Evolutionary conservation across 2,329 filamentous ascomycete genomes (phyloP), one percentile per base, ranked within the genome.

Genomic region (Trichoderma citrinoviride): DNA sequence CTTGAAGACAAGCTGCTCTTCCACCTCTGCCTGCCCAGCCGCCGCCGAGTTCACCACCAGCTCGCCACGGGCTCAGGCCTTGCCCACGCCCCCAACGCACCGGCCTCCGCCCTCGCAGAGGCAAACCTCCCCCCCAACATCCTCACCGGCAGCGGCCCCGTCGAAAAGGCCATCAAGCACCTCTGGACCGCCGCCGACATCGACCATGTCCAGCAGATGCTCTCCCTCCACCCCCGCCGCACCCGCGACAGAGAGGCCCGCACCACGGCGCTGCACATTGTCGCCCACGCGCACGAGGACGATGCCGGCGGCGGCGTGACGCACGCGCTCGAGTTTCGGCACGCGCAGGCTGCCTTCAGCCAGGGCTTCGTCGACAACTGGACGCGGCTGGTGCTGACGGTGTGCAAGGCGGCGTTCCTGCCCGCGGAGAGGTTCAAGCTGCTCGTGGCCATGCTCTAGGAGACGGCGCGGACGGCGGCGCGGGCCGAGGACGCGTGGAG

Each of bases 311-410:
- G n/a, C 29, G 29, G 23, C 6, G 15, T 12, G 29, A 53, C 58
- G n/a, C 23, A 55, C n/a, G 65, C 65, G 23, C 6, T 70, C 27
- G 68, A 69, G 54, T 70, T 70, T 40, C 65, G 69, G 12, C 65
- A 69, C 53, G 67, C 68, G 19, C 65, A 68, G 53, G 62, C 65
- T 19, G 58, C 64, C 6, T 68, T 69, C 40, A 62, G 44, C 43
- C 19, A 29, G 12, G 23, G 7, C 7, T 67, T 68, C 52, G 66
- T 67, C 7, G 43, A 37, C 19, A 53, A 66, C 44, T 70, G 68
- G 69, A 49, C 57, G 3, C 47, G 37, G 1, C 65, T 70, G 7
- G 50, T 67, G 40, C 43, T 68, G 41, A 64, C 66, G 5, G 47
- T 68, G 2, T 52, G 61, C 49, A 66, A 68, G 14, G 40, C 68